Evolutionary conservation across 2,329 filamentous ascomycete species (phyloP).

Genomic region (Cryphonectria nitschkei): DNA sequence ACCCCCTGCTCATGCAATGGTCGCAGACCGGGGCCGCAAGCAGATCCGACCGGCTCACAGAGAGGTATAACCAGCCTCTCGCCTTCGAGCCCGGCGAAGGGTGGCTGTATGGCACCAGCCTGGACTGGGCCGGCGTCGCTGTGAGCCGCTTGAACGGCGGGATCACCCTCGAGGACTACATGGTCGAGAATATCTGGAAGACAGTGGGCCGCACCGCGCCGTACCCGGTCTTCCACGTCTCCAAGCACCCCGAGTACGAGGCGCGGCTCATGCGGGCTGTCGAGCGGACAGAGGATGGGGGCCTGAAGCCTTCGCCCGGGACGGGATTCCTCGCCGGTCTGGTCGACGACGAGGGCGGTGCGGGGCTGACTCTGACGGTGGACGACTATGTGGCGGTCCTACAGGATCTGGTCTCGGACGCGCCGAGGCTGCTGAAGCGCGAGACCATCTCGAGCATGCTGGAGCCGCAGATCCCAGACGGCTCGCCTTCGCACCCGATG

Average conservation of each 20-base stretch:
- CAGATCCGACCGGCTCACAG: constrained; percentile 42
- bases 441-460: constrained; percentile 1
- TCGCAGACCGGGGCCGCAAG: constrained; percentile 36
- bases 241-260: constrained; percentile 9
- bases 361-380: constrained; percentile 7
- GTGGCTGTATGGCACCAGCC: constrained; percentile 54
- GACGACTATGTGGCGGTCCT: constrained; percentile 15
- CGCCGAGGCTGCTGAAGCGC: not conserved
- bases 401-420: constrained; percentile 6
- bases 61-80: constrained; percentile 49
- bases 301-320: not conserved
- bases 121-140: constrained; percentile 58
- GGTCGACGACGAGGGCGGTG: constrained; percentile 15
- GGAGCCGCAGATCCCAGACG: constrained; percentile 2
- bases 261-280: constrained; percentile 2
- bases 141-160: constrained; percentile 35
- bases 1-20: constrained; percentile 43
- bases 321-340: not conserved
- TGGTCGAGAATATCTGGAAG: constrained; percentile 16
- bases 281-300: not conserved
- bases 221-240: constrained; percentile 5
- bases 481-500: not conserved
- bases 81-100: constrained; percentile 53
- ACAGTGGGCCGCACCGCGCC: constrained; percentile 8
- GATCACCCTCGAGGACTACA: constrained; percentile 15